Conservation (phyloP, 441 rosid species). For the Macaranga tanarius region DNA sequence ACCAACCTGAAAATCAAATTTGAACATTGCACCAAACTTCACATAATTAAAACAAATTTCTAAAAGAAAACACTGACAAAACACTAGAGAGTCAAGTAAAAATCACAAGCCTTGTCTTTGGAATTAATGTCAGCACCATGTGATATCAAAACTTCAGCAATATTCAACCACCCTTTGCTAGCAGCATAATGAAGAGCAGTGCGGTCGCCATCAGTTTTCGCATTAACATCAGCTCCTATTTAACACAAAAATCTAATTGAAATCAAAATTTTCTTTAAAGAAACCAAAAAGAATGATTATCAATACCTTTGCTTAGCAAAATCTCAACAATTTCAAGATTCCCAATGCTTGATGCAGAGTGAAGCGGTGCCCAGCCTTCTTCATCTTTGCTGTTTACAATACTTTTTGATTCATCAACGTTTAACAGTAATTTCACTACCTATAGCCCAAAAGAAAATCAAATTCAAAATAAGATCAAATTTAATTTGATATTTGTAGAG, state of each 20-base stretch:
- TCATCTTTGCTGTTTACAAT: constrained; percentile 66
- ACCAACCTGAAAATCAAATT: constrained; percentile 55
- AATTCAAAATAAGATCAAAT: neutral
- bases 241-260: neutral
- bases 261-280: neutral
- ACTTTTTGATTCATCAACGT: constrained; percentile 41
- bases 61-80: neutral
- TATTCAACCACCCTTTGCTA: constrained; percentile 74
- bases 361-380: constrained; percentile 93
- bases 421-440: constrained; percentile 56
- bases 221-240: constrained; percentile 76
- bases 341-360: constrained; percentile 83
- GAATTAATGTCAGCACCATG: constrained; percentile 62
- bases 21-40: neutral
- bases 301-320: constrained; percentile 50
- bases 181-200: constrained; percentile 95
- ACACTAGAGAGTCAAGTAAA: neutral
- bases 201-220: constrained; percentile 74
- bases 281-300: neutral
- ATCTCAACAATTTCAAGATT: constrained; percentile 58
- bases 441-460: constrained; percentile 24
- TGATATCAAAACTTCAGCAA: constrained; percentile 64
- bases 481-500: no score
- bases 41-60: neutral
- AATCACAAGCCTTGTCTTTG: constrained; percentile 70